A percentile compares a stretch with the other conserved stretches of the same genome.
Evolutionary conservation across 352 stramenopile species (phyloP).

Genomic region (Pythium scleroteichum): DNA sequence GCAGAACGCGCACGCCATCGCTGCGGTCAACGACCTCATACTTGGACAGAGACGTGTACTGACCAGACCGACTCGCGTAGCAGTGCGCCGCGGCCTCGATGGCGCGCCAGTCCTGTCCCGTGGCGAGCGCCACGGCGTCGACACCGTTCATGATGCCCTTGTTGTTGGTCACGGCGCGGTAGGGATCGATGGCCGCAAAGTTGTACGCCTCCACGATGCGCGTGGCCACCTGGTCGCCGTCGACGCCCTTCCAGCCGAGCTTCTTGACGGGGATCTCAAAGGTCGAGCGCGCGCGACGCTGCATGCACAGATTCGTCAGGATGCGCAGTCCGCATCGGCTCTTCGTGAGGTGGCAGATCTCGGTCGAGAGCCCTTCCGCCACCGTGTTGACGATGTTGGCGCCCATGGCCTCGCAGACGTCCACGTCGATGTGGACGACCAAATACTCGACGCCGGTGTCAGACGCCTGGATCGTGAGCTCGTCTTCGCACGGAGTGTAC

Average conservation of each 20-base stretch:
- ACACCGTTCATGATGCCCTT: constrained; percentile 91
- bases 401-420: constrained; percentile 89
- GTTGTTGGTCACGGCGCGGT: constrained; percentile 87
- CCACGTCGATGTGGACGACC: constrained; percentile 86
- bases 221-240: constrained; percentile 66
- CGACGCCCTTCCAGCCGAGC: constrained; percentile 81
- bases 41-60: constrained; percentile 80
- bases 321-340: constrained; percentile 79
- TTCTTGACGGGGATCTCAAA: constrained; percentile 79
- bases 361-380: constrained; percentile 72
- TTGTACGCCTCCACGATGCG: constrained; percentile 86
- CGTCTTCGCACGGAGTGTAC: constrained; percentile 62
- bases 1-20: constrained; percentile 52
- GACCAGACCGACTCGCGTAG: constrained; percentile 73
- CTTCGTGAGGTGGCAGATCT: constrained; percentile 66
- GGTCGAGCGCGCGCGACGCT: constrained; percentile 60
- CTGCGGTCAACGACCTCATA: constrained; percentile 49
- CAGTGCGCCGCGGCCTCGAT: constrained; percentile 84
- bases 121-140: constrained; percentile 77
- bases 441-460: constrained; percentile 42
- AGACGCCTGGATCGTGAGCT: constrained; percentile 51
- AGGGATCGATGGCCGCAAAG: constrained; percentile 83
- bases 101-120: constrained; percentile 83
- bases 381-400: constrained; percentile 90
- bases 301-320: constrained; percentile 88